phyloP scores from a whole-genome alignment of 768 basidiomycete species.

The Tulasnella sp. region DNA sequence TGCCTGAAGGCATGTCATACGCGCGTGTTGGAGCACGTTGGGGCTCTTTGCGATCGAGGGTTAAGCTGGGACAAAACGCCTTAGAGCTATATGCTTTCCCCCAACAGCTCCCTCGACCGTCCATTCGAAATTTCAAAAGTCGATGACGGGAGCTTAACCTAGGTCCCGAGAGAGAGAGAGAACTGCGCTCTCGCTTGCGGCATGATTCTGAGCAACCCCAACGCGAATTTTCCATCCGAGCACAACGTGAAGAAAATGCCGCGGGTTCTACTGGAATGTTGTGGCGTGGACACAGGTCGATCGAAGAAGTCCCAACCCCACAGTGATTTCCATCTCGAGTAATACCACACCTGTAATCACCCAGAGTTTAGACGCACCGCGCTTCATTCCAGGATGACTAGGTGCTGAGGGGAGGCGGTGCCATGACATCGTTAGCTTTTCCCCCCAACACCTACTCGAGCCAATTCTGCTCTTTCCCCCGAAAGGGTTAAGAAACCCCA shows the following conservation, averaged over 20 bases:
- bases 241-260: background rate
- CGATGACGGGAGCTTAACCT: background rate
- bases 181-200: no score
- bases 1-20: background rate
- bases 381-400: background rate
- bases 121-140: background rate
- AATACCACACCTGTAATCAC: background rate
- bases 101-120: background rate
- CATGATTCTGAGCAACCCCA: no score
- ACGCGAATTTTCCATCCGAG: background rate
- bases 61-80: background rate
- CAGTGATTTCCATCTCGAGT: background rate
- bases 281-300: background rate
- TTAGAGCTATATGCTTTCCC: background rate
- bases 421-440: background rate
- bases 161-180: background rate
- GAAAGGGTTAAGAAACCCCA: background rate
- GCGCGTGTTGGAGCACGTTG: background rate
- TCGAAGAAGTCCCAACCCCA: background rate
- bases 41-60: background rate
- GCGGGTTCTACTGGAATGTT: background rate
- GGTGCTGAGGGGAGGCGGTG: background rate
- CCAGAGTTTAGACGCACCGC: no score
- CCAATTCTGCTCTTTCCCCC: background rate
- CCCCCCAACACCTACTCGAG: background rate